Conservation (phyloP, 441 rosid genomes). For the Corymbia citriodora region DNA sequence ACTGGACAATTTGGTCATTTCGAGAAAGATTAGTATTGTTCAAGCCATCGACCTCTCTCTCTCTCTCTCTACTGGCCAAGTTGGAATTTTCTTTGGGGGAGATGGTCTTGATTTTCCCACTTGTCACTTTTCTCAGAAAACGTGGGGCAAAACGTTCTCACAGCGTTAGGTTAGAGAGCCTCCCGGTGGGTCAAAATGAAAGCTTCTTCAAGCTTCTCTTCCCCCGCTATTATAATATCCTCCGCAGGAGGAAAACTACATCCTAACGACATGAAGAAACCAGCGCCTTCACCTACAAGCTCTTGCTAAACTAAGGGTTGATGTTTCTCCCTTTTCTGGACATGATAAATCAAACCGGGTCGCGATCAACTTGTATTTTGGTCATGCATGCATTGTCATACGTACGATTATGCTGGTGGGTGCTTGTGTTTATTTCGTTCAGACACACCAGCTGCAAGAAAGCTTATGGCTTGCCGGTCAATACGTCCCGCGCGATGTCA, state of each 20-base stretch:
- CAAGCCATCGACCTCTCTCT: background rate
- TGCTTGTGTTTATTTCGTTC: background rate
- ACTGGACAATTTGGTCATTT: background rate
- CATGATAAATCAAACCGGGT: background rate
- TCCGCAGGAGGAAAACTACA: background rate
- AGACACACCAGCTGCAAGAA: background rate
- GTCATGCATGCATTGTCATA: background rate
- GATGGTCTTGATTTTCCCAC: background rate
- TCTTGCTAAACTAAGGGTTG: background rate
- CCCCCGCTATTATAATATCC: background rate
- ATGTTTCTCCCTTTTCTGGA: background rate
- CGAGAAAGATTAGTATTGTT: background rate
- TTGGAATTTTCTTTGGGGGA: background rate
- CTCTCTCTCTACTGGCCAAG: background rate
- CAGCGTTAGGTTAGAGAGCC: background rate
- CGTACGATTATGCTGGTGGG: background rate
- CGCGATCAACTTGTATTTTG: background rate
- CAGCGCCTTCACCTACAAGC: background rate
- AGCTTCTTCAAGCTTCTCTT: background rate
- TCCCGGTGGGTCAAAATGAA: background rate
- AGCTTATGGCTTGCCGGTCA: background rate
- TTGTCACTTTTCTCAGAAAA: background rate
- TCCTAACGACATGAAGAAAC: background rate
- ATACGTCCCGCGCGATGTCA: background rate
- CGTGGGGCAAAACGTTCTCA: background rate